Evolutionary conservation across 257 asterid species (phyloP).

Genomic region (Euphrasia confusa): DNA sequence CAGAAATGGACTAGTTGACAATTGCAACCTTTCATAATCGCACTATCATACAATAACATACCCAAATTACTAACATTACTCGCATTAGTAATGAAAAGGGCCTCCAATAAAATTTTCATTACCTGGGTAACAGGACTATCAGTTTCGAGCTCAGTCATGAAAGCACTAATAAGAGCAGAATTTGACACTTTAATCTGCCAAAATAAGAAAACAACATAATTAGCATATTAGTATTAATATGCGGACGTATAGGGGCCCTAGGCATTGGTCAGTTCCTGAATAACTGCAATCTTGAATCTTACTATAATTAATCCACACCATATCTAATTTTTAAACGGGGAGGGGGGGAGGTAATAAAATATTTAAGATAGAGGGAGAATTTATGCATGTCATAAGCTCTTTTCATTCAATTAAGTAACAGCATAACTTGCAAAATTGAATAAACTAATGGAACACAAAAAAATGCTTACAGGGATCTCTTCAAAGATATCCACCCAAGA

Average conservation of each 20-base stretch:
- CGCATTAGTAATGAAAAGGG: not conserved
- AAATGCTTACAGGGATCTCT: constrained; percentile 70
- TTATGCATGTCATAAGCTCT: not conserved
- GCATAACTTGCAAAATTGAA: not conserved
- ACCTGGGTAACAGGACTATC: constrained; percentile 91
- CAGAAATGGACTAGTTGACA: constrained; percentile 72
- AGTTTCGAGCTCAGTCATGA: constrained; percentile 87
- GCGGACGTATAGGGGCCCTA: not conserved
- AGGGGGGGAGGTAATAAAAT: not conserved
- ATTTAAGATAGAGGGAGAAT: constrained; percentile 4
- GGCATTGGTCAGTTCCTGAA: not conserved
- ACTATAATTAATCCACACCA: too few species aligned
- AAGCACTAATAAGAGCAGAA: constrained; percentile 93
- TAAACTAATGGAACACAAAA: constrained; percentile 14
- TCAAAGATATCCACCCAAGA: constrained; percentile 93
- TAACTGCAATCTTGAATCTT: too few species aligned
- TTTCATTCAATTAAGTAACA: not conserved
- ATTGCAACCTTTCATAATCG: constrained; percentile 83
- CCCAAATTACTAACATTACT: not conserved
- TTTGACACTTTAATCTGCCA: constrained; percentile 94
- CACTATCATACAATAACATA: constrained; percentile 39
- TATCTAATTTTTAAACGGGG: too few species aligned
- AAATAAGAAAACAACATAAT: not conserved
- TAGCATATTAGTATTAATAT: constrained; percentile 10
- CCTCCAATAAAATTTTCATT: constrained; percentile 4